Conservation (phyloP, 306 rosid species). For the Sicyos edulis region DNA sequence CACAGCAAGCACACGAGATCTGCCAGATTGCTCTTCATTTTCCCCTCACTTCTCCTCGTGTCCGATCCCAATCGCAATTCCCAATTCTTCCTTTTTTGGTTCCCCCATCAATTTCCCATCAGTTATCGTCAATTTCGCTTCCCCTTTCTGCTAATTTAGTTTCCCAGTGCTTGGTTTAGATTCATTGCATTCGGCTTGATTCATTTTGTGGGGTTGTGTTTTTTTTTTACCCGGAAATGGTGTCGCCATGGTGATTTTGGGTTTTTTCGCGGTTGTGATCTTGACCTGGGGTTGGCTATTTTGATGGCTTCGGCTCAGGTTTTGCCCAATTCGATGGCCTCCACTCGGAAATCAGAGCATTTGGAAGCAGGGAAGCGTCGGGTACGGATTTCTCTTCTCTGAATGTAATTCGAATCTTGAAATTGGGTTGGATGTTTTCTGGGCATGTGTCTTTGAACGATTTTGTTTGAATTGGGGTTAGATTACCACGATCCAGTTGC, state of each 20-base stretch:
- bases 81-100: background rate
- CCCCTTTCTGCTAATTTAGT: slow-evolving; percentile 2
- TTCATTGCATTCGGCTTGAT: slow-evolving; percentile 7
- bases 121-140: background rate
- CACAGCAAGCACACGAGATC: slow-evolving; percentile 16
- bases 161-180: background rate
- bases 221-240: slow-evolving; percentile 10
- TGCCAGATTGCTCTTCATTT: slow-evolving; percentile 16
- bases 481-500: background rate
- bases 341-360: slow-evolving; percentile 71
- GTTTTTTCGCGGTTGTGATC: slow-evolving; percentile 15
- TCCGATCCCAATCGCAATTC: slow-evolving; percentile 19
- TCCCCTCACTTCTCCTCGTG: slow-evolving; percentile 17
- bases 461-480: background rate
- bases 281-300: slow-evolving; percentile 25
- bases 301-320: slow-evolving; percentile 97
- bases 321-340: slow-evolving; percentile 53
- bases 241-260: slow-evolving; percentile 7
- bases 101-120: background rate
- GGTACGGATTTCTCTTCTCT: slow-evolving; percentile 36
- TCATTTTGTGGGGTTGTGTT: slow-evolving; percentile 2
- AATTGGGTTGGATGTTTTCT: background rate
- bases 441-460: background rate
- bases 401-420: slow-evolving; percentile 6
- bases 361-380: slow-evolving; percentile 95